Base-by-base conservation (phyloP, 202 grass and related monocot species). In the Hordeum pubiflorum region DNA sequence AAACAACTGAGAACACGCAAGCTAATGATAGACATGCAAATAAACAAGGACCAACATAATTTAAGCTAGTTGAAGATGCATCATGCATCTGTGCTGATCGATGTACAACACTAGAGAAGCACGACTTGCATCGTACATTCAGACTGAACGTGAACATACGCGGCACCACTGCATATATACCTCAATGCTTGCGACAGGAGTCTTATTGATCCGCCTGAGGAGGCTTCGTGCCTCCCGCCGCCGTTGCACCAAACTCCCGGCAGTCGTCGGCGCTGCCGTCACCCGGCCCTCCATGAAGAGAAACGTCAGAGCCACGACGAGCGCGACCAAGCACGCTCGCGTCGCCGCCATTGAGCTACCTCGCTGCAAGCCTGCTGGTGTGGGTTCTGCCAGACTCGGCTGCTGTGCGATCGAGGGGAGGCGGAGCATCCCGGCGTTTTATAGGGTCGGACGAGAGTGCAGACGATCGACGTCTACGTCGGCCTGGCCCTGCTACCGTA, bases 171-270 rank as follows among this genome's bases (percentile, higher is more conserved):
- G 6, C 44, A 52, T 52, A 34, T 20, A 15, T 79, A 96, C 93
- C 85, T 92, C 39, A 56, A 96, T 87, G 85, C 57, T 86, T 52
- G 77, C 89, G 20, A 96, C 7, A 22, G 93, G 54, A 26, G 80
- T 48, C 32, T 89, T 96, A 76, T 96, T 96, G 75, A 96, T 36
- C 12, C 86, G 57, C 20, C 37, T 81, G 70, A 95, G 87, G 82
- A 87, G 85, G 71, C 59, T 83, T 31, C 72, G 74, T 68, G 85
- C 78, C 55, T 70, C 58, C 61, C 78, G 29, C 72, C 80, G 71
- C 34, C 75, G 80, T 54, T 37, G 78, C 65, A 58, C 23, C 37
- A 18, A 64, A 50, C 36, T 59, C 65, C 77, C 33, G 38, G 3
- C 54, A 9, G 59, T 63, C 43, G n/a, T n/a, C 43, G 38, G 39